Conservation (phyloP, 257 asterid genomes). For the Galeopsis tetrahit region DNA sequence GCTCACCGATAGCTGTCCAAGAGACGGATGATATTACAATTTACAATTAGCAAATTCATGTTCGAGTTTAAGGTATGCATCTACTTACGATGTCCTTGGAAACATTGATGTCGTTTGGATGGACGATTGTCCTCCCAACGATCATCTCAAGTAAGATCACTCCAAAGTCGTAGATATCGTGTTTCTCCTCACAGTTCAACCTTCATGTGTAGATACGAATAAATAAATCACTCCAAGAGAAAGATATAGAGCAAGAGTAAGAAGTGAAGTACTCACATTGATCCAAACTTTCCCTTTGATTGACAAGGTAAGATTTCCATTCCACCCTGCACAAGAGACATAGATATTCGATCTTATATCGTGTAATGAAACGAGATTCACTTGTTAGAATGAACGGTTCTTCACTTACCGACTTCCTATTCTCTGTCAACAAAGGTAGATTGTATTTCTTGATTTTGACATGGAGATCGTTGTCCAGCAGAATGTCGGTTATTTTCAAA, state of each 20-base stretch:
- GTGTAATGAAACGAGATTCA: neutral
- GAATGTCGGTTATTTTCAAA: slow-evolving; percentile 69
- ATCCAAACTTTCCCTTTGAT: slow-evolving; percentile 53
- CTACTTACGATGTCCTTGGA: slow-evolving; percentile 70
- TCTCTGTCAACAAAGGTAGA: slow-evolving; percentile 60
- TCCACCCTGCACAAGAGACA: slow-evolving; percentile 45
- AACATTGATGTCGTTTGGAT: slow-evolving; percentile 49
- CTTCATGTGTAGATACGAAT: slow-evolving; percentile 38
- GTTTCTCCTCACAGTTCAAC: slow-evolving; percentile 50
- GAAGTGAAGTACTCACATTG: slow-evolving; percentile 43
- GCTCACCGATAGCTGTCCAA: slow-evolving; percentile 60
- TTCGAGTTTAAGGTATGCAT: neutral
- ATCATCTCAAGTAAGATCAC: slow-evolving; percentile 83
- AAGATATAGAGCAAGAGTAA: neutral
- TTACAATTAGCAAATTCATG: neutral
- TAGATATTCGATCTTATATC: neutral
- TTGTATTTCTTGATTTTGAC: slow-evolving; percentile 80
- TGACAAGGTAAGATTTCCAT: slow-evolving; percentile 37
- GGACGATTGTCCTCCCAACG: slow-evolving; percentile 61
- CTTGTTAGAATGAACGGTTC: too few relatives aligned
- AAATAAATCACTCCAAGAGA: neutral
- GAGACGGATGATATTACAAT: neutral
- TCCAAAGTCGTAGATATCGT: slow-evolving; percentile 76
- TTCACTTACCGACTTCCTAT: slow-evolving; percentile 49
- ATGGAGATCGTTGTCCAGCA: slow-evolving; percentile 65